These are phyloP conservation scores for Scheffersomyces stipitis DNA, from an alignment of 805 yeast species.

Conservation along the genomic window DNA sequence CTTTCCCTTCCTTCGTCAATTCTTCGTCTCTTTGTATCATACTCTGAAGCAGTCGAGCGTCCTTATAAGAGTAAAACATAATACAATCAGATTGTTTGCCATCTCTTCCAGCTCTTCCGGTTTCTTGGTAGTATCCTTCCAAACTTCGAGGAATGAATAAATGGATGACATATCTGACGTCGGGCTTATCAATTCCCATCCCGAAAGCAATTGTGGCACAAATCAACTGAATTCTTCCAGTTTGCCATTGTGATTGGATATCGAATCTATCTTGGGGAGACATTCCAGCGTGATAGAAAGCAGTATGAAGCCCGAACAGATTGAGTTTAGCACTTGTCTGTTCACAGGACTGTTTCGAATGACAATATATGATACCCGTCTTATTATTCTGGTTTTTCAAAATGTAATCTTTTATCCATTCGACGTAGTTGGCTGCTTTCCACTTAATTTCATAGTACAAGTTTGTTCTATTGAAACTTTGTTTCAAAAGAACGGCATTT, in stretches of 20 bases:
- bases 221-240: slow-evolving; percentile 65
- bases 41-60: slow-evolving; percentile 71
- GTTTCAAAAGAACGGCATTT: slow-evolving; percentile 68
- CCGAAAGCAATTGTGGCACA: slow-evolving; percentile 99
- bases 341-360: slow-evolving; percentile 87
- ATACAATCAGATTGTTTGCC: slow-evolving; percentile 81
- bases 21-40: slow-evolving; percentile 78
- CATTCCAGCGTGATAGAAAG: slow-evolving; percentile 96
- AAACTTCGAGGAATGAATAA: slow-evolving; percentile 83
- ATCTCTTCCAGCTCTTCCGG: slow-evolving; percentile 98
- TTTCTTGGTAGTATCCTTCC: slow-evolving; percentile 97
- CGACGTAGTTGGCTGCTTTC: slow-evolving; percentile 57
- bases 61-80: slow-evolving; percentile 76
- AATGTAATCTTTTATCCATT: slow-evolving; percentile 61
- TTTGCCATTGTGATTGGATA: slow-evolving; percentile 85
- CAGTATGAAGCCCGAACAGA: slow-evolving; percentile 62
- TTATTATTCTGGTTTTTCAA: slow-evolving; percentile 48
- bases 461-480: slow-evolving; percentile 90
- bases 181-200: slow-evolving; percentile 98
- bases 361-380: slow-evolving; percentile 92
- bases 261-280: slow-evolving; percentile 64
- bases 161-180: slow-evolving; percentile 90
- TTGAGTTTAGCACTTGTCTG: slow-evolving; percentile 63
- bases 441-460: slow-evolving; percentile 72
- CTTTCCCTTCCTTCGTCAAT: slow-evolving; percentile 60